phyloP scores from a whole-genome alignment of 768 basidiomycete genomes.

The Pulveroboletus frians region DNA sequence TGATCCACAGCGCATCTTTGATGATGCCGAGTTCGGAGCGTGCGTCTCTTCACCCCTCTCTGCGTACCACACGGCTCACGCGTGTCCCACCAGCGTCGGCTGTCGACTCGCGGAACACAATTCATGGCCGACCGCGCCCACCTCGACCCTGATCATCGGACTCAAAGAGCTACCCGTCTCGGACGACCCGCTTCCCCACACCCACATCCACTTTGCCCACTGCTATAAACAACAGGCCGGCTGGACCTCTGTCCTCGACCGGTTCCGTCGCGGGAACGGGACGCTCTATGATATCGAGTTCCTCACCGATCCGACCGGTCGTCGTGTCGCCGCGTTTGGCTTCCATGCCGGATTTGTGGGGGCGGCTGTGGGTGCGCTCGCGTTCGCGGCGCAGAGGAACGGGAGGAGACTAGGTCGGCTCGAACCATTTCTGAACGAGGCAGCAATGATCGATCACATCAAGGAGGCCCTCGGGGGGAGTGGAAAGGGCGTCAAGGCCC shows the following conservation, averaged over 20 bases:
- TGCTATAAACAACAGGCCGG: constrained; percentile 96
- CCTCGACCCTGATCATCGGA: constrained; percentile 73
- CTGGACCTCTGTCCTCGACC: constrained; percentile 79
- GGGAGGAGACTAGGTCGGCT: constrained; percentile 60
- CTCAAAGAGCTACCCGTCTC: constrained; percentile 91
- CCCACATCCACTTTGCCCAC: constrained; percentile 97
- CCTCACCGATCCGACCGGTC: constrained; percentile 73
- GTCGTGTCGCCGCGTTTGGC: constrained; percentile 96
- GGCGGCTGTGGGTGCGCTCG: constrained; percentile 85
- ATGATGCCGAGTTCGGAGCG: constrained; percentile 89
- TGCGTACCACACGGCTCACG: neutral
- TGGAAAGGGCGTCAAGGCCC: constrained; percentile 71
- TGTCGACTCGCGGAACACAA: constrained; percentile 85
- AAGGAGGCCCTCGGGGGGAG: constrained; percentile 58
- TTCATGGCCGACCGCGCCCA: constrained; percentile 81
- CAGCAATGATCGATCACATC: constrained; percentile 75
- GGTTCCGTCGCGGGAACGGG: constrained; percentile 80
- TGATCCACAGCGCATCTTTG: constrained; percentile 91
- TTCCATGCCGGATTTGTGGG: constrained; percentile 99
- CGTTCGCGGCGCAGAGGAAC: constrained; percentile 60
- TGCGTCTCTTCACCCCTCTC: constrained; percentile 38
- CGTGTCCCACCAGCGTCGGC: constrained; percentile 58
- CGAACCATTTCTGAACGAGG: constrained; percentile 80
- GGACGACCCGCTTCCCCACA: constrained; percentile 78
- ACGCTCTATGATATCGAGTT: constrained; percentile 96